phyloP scores from a whole-genome alignment of 2,329 filamentous ascomycete species.

The Alternaria viburni region DNA sequence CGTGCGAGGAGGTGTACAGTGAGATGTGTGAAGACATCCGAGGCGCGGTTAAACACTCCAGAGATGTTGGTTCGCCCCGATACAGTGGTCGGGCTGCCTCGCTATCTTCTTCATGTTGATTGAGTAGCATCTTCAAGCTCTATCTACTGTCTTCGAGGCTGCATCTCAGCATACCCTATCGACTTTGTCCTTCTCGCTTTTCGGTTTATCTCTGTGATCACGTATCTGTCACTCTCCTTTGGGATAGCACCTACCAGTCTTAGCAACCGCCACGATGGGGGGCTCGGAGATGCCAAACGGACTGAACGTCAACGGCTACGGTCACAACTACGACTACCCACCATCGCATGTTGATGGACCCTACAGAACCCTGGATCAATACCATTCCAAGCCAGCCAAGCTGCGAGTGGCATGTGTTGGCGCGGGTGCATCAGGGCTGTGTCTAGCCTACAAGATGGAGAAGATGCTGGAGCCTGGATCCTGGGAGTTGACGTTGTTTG shows the following conservation, averaged over 20 bases:
- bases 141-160: neutral
- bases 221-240: neutral
- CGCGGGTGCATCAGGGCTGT: slow-evolving; percentile 40
- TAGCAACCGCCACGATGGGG: slow-evolving; percentile 25
- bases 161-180: neutral
- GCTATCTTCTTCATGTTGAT: neutral
- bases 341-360: slow-evolving; percentile 37
- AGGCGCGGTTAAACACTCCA: slow-evolving; percentile 41
- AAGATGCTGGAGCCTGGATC: slow-evolving; percentile 37
- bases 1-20: slow-evolving; percentile 4
- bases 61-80: slow-evolving; percentile 15
- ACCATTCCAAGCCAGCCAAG: slow-evolving; percentile 42
- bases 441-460: slow-evolving; percentile 44
- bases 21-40: slow-evolving; percentile 12
- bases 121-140: slow-evolving; percentile 1
- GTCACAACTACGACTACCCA: slow-evolving; percentile 37
- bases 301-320: slow-evolving; percentile 36
- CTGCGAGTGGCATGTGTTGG: slow-evolving; percentile 39
- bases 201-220: neutral
- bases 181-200: neutral
- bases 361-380: slow-evolving; percentile 41
- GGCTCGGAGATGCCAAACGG: slow-evolving; percentile 38
- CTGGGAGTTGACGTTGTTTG: slow-evolving; percentile 39
- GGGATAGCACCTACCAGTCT: neutral
- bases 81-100: slow-evolving; percentile 23